Base-by-base conservation (phyloP, 768 basidiomycete genomes). In the Calocybe gangraenosa region DNA sequence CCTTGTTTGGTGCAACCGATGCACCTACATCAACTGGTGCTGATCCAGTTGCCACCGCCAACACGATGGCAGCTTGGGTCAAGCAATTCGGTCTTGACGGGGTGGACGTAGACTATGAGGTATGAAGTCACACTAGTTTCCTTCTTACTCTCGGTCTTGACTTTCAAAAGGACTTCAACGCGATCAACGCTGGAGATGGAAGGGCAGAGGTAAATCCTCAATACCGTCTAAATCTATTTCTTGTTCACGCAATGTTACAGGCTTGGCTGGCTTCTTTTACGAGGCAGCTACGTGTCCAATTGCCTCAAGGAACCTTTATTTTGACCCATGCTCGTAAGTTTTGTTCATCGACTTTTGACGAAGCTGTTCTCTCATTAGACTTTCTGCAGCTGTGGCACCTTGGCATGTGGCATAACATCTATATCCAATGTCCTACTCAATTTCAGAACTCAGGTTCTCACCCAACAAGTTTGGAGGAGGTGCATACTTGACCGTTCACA, bases 31-130 rank as follows among this genome's bases (percentile, higher is more conserved):
- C 67, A 9, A 55, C 43, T 15, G 72, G 71, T 23, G 68, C 65
- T 17, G 73, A 79, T 56, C 71, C 78, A 10, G 59, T 67, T 2
- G 55, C 57, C 6, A 70, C 71, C 1, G 78, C 78, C 0, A 67
- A 75, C 50, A 69, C 66, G 6, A 67, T 81, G 53, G 77, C 79
- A 1, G 66, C 67, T 15, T 82, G 65, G 61, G 79, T 81, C 36
- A 68, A 68, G 51, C 50, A 70, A 50, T 74, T 66, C 47, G 56
- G 64, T 37, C 62, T 81, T 19, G 79, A 81, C 51, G 79, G 81
- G 46, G 71, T 80, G 7, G 79, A 81, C 55, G 73, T 82, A 42
- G 78, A 81, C 58, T 81, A 79, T 48, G 79, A 75, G 61, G 64
- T 65, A 31, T 14, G 50, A n/a, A n/a, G n/a, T n/a, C 46, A 13